phyloP scores from a whole-genome alignment of 2,329 filamentous ascomycete genomes.

The Stagonosporopsis tanaceti region DNA sequence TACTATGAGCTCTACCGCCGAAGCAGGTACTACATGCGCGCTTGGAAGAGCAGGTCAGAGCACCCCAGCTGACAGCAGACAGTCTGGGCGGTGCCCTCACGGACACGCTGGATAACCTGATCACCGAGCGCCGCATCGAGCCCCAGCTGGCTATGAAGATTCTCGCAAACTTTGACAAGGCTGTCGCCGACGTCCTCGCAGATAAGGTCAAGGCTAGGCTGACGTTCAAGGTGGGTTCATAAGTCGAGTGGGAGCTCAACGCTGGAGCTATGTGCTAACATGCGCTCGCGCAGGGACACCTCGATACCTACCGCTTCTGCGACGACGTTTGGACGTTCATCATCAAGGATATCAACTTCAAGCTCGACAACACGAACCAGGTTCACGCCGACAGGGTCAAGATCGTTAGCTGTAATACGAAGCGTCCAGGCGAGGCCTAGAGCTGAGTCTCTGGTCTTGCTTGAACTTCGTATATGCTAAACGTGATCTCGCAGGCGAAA shows the following conservation, averaged over 20 bases:
- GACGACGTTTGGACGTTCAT: slow-evolving; percentile 99
- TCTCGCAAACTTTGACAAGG: slow-evolving; percentile 91
- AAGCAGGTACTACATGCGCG: slow-evolving; percentile 76
- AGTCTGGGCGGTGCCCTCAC: slow-evolving; percentile 94
- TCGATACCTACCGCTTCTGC: slow-evolving; percentile 98
- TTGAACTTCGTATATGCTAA: slow-evolving; percentile 13
- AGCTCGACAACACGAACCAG: slow-evolving; percentile 82
- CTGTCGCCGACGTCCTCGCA: slow-evolving; percentile 87
- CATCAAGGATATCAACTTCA: slow-evolving; percentile 98
- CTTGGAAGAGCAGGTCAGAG: slow-evolving; percentile 15
- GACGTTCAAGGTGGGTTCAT: slow-evolving; percentile 83
- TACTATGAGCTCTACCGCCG: slow-evolving; percentile 97
- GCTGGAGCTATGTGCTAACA: slow-evolving; percentile 25
- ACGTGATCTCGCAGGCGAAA: neutral
- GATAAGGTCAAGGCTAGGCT: slow-evolving; percentile 91
- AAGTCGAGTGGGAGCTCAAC: neutral
- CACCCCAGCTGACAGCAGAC: slow-evolving; percentile 40
- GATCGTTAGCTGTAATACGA: slow-evolving; percentile 97
- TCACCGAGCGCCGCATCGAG: slow-evolving; percentile 93
- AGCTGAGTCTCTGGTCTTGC: slow-evolving; percentile 17
- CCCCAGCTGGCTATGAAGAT: slow-evolving; percentile 99
- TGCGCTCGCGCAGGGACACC: slow-evolving; percentile 73
- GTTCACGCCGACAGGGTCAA: slow-evolving; percentile 92
- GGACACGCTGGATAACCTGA: slow-evolving; percentile 95
- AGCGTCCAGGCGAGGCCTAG: slow-evolving; percentile 70